Evolutionary conservation across 805 yeast genomes (phyloP), one percentile per base, ranked within the genome.

Genomic region (Groenewaldozyma salmanticensis): DNA sequence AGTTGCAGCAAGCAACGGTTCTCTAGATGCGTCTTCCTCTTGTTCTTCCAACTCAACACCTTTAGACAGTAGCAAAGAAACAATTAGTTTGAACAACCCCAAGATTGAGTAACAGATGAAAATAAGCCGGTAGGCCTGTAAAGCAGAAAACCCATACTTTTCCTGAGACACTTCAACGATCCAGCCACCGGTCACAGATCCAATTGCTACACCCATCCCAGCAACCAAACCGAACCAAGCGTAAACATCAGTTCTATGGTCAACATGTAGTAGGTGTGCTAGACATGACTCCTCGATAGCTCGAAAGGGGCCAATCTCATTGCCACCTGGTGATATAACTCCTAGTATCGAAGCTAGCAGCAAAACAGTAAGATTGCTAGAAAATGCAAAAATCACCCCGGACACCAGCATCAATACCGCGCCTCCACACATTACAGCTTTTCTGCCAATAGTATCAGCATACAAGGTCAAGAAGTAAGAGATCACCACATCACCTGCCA

Each of bases 161-260:
- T 38, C 42, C 29, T 53, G 49, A 27, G 54, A 38, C 4, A 39
- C 35, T 37, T 53, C 53, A 3, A 64, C 52, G 5, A 60, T 35
- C 21, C 42, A 40, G n/a, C n/a, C n/a, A 27, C 66, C 62, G 2
- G 58, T 32, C 4, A 69, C 52, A 3, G 70, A 62, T 0, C 78
- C 79, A 6, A 68, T 13, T 0, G 78, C 75, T 19, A 66, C 60
- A 16, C 73, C 66, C 19, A 71, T 50, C 2, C 66, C 61, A 0
- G 77, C 79, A 29, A 70, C 52, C 48, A 75, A 67, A 1, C 67
- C 64, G 51, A 73, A 74, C 79, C 79, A 74, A 5, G 77, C 72
- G 49, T 68, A 75, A n/a, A 72, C 60, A 49, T 75, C 79, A 0
- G 78, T 64, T 40, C 78, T 54, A 22, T 66, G 58, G 29, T 24